Conservation (phyloP, 805 yeast species). For the Schwanniomyces yamadae region DNA sequence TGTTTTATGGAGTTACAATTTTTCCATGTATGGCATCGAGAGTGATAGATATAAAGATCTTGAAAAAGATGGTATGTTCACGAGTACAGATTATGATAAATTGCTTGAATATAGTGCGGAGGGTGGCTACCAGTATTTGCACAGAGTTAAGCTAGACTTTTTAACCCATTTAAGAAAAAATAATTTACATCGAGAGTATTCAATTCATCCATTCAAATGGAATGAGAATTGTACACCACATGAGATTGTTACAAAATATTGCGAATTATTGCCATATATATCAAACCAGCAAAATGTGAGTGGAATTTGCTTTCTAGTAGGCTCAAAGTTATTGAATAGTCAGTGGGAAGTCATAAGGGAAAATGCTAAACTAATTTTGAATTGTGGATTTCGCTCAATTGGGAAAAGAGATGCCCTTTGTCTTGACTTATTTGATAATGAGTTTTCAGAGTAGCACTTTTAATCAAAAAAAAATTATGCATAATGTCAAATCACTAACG, state of each 20-base stretch:
- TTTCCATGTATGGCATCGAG: slow-evolving; percentile 32
- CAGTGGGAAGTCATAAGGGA: slow-evolving; percentile 45
- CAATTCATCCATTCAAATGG: slow-evolving; percentile 21
- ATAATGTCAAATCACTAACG: too few species aligned
- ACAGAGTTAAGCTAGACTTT: slow-evolving; percentile 35
- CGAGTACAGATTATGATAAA: slow-evolving; percentile 18
- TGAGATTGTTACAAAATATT: slow-evolving; percentile 31
- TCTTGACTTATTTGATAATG: slow-evolving; percentile 31
- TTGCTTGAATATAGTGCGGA: slow-evolving; percentile 31
- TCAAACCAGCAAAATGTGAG: slow-evolving; percentile 37
- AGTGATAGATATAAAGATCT: slow-evolving; percentile 20
- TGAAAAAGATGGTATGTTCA: slow-evolving; percentile 12
- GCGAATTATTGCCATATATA: slow-evolving; percentile 32
- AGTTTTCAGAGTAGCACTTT: not conserved
- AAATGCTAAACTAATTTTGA: slow-evolving; percentile 40
- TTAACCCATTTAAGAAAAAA: slow-evolving; percentile 22
- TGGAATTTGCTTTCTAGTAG: slow-evolving; percentile 43
- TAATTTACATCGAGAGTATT: slow-evolving; percentile 20
- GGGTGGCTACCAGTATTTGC: slow-evolving; percentile 36
- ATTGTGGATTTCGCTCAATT: slow-evolving; percentile 41
- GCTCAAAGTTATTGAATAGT: slow-evolving; percentile 33
- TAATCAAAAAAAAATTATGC: not conserved
- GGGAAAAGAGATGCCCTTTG: slow-evolving; percentile 38
- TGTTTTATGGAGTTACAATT: slow-evolving; percentile 42
- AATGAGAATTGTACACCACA: slow-evolving; percentile 18